These are phyloP conservation scores for Sungouiozyma ichnusensis DNA, from an alignment of 805 yeast species.

Conservation along the genomic window DNA sequence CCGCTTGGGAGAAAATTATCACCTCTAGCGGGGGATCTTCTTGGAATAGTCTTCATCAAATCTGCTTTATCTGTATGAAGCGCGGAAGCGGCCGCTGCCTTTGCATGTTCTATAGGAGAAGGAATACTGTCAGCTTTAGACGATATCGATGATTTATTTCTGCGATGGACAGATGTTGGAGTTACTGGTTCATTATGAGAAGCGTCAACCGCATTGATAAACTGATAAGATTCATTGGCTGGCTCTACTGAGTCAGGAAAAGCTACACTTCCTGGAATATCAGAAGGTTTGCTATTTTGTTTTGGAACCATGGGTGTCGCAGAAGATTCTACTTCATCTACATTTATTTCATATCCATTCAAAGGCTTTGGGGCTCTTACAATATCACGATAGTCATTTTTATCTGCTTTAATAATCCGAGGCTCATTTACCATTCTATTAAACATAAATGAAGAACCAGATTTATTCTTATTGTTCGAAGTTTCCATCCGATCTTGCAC, in stretches of 20 bases:
- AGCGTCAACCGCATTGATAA: not conserved
- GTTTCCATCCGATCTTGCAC: not conserved
- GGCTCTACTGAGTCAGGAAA: not conserved
- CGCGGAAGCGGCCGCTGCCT: conserved; percentile 3
- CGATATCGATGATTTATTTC: not conserved
- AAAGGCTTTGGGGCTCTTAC: not conserved
- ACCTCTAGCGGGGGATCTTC: not conserved
- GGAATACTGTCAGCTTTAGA: not conserved
- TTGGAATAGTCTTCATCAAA: not conserved
- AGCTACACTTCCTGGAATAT: not conserved
- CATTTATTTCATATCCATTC: not conserved
- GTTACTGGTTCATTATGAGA: not conserved
- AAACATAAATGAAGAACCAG: conserved; percentile 1
- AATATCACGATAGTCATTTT: not conserved
- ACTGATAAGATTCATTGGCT: not conserved
- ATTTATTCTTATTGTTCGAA: not conserved
- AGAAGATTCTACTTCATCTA: not conserved
- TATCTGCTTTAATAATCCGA: not conserved
- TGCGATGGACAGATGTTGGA: not conserved
- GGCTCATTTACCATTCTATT: conserved; percentile 2
- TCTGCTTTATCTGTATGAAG: conserved; percentile 1
- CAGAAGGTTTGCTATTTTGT: not conserved
- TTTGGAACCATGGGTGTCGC: not conserved
- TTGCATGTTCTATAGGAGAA: conserved; percentile 1
- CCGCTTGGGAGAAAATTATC: not conserved